Conservation (phyloP, 805 yeast species). For the Kodamaea sagamina region DNA sequence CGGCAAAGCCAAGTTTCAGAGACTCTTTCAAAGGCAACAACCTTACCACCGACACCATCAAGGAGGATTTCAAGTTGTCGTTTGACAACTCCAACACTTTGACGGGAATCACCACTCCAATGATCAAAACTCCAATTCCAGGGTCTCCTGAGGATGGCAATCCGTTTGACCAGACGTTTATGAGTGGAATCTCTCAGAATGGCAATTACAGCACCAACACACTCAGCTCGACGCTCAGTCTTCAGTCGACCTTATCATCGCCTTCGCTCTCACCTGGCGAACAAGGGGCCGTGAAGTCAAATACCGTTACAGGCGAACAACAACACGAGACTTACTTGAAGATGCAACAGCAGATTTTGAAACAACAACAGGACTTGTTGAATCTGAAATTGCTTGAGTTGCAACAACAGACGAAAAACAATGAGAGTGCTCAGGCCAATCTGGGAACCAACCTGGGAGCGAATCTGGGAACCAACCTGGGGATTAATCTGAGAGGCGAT, state of each 20-base stretch:
- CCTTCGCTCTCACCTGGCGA: slow-evolving; percentile 12
- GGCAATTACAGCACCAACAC: slow-evolving; percentile 10
- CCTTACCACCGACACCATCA: slow-evolving; percentile 8
- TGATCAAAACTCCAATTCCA: slow-evolving; percentile 33
- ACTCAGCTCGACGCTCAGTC: slow-evolving; percentile 11
- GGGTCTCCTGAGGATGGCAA: slow-evolving; percentile 31
- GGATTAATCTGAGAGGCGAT: not conserved
- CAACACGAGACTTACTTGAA: slow-evolving; percentile 40
- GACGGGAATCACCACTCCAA: slow-evolving; percentile 42
- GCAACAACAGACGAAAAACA: slow-evolving; percentile 1
- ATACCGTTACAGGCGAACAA: slow-evolving; percentile 18
- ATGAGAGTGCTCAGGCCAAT: no score
- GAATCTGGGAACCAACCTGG: not conserved
- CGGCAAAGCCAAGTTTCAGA: not conserved
- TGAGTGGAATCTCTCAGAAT: slow-evolving; percentile 10
- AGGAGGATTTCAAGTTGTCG: slow-evolving; percentile 11
- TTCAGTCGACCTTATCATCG: slow-evolving; percentile 2
- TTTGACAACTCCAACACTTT: slow-evolving; percentile 21
- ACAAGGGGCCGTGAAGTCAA: not conserved
- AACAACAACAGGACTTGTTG: slow-evolving; percentile 38
- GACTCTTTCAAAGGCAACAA: not conserved
- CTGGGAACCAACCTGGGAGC: slow-evolving; percentile 3
- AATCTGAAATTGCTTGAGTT: slow-evolving; percentile 5
- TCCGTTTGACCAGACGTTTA: slow-evolving; percentile 40
- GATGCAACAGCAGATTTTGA: slow-evolving; percentile 39